Conservation (phyloP, 2,329 filamentous ascomycete genomes). For the Chaetomiaceae sp. region DNA sequence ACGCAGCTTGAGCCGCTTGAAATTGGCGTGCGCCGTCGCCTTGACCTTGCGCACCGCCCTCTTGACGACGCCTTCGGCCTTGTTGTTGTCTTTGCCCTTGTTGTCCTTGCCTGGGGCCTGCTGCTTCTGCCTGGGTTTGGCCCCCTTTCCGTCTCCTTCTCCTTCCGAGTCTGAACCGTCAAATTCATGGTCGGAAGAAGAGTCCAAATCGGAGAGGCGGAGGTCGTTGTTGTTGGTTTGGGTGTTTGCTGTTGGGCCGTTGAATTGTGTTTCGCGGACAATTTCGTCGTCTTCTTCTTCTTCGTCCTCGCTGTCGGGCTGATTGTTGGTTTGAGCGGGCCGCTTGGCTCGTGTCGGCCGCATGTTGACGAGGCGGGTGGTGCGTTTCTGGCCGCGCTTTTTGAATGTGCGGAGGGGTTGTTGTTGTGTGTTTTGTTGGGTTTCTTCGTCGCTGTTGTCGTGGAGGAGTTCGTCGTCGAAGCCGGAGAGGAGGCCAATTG, state of each 20-base stretch:
- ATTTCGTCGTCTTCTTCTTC: slow-evolving; percentile 36
- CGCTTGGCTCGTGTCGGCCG: slow-evolving; percentile 49
- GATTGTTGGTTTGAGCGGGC: slow-evolving; percentile 37
- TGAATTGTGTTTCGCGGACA: slow-evolving; percentile 38
- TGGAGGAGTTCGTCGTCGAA: slow-evolving; percentile 61
- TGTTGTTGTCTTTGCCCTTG: slow-evolving; percentile 30
- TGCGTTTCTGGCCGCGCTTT: slow-evolving; percentile 80
- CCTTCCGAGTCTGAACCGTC: slow-evolving; percentile 36
- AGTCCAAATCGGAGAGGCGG: slow-evolving; percentile 33
- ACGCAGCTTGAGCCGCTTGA: slow-evolving; percentile 60
- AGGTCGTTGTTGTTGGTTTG: slow-evolving; percentile 20
- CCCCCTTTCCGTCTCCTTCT: slow-evolving; percentile 30
- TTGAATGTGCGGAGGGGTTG: slow-evolving; percentile 62
- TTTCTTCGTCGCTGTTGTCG: slow-evolving; percentile 51
- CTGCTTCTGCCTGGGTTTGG: slow-evolving; percentile 22
- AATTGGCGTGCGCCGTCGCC: slow-evolving; percentile 61
- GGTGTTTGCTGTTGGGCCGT: slow-evolving; percentile 21
- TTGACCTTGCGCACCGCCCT: slow-evolving; percentile 57
- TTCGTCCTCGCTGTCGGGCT: slow-evolving; percentile 29
- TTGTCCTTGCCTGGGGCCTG: background rate
- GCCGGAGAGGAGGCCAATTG: slow-evolving; percentile 46
- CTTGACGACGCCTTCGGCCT: slow-evolving; percentile 43
- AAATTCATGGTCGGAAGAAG: slow-evolving; percentile 25
- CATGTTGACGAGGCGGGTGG: slow-evolving; percentile 66
- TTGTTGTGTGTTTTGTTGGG: slow-evolving; percentile 26